Evolutionary conservation across 305 asterid genomes (phyloP).

Genomic region (Petunia hybrid): DNA sequence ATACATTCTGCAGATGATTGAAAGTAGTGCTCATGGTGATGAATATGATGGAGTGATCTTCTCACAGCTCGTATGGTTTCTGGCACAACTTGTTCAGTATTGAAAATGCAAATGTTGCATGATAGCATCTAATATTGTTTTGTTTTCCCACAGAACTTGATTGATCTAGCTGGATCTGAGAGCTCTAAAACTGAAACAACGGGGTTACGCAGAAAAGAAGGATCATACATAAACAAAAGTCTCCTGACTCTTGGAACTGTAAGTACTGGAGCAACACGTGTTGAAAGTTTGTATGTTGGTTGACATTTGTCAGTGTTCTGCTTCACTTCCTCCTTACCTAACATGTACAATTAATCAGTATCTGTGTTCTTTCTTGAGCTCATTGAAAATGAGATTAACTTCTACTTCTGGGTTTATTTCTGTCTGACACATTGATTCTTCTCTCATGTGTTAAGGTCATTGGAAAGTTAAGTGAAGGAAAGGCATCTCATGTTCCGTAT

Average conservation of each 20-base stretch:
- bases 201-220: conserved; percentile 97
- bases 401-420: conserved; percentile 26
- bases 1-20: conserved; percentile 76
- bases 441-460: conserved; percentile 68
- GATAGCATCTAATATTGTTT: conserved; percentile 14
- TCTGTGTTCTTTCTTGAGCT: conserved; percentile 26
- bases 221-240: conserved; percentile 98
- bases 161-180: conserved; percentile 99
- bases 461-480: conserved; percentile 99
- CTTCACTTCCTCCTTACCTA: not conserved
- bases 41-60: conserved; percentile 97
- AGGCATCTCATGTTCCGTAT: conserved; percentile 94
- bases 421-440: conserved; percentile 31
- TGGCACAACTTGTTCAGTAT: conserved; percentile 27
- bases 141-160: conserved; percentile 53
- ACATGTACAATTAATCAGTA: not conserved
- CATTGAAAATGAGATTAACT: not conserved
- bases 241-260: conserved; percentile 99
- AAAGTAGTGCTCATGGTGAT: conserved; percentile 95
- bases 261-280: conserved; percentile 42
- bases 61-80: conserved; percentile 87
- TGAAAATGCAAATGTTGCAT: conserved; percentile 9
- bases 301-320: not conserved
- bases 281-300: not conserved
- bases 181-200: conserved; percentile 99